A percentile compares a stretch with the other conserved stretches of the same genome.
Conservation (phyloP, 2,329 filamentous ascomycete genomes). For the Aspergillus sclerotialis region DNA sequence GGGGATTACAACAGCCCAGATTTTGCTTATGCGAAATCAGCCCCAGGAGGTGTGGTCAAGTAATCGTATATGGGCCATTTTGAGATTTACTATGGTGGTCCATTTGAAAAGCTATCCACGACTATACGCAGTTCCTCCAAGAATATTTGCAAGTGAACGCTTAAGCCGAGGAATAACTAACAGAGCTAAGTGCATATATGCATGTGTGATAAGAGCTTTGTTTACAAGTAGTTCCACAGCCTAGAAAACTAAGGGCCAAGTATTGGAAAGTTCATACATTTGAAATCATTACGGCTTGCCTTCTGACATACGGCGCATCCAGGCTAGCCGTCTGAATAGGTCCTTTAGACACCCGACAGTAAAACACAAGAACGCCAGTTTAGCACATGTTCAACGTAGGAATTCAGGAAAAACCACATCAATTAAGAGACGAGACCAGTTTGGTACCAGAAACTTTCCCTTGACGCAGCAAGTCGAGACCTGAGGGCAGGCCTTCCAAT, state of each 20-base stretch:
- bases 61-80: slow-evolving; percentile 4
- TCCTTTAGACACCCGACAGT: neutral
- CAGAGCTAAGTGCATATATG: neutral
- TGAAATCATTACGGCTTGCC: neutral
- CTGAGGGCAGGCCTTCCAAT: slow-evolving; percentile 2
- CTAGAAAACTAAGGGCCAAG: neutral
- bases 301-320: neutral
- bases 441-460: slow-evolving; percentile 10
- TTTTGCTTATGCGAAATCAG: slow-evolving; percentile 3
- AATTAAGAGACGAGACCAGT: slow-evolving; percentile 5
- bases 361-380: neutral
- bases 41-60: slow-evolving; percentile 3
- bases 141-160: neutral
- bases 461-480: slow-evolving; percentile 8
- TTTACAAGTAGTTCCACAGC: neutral
- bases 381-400: neutral
- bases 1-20: neutral
- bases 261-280: neutral
- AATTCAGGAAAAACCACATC: neutral
- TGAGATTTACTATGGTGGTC: slow-evolving; percentile 4
- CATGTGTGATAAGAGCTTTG: neutral
- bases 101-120: slow-evolving; percentile 1
- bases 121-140: neutral
- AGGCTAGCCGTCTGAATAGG: neutral
- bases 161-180: neutral